Evolutionary conservation across 1,139 yeast genomes (phyloP), one percentile per base, ranked within the genome.

Genomic region (Zygoascus hellenicus): DNA sequence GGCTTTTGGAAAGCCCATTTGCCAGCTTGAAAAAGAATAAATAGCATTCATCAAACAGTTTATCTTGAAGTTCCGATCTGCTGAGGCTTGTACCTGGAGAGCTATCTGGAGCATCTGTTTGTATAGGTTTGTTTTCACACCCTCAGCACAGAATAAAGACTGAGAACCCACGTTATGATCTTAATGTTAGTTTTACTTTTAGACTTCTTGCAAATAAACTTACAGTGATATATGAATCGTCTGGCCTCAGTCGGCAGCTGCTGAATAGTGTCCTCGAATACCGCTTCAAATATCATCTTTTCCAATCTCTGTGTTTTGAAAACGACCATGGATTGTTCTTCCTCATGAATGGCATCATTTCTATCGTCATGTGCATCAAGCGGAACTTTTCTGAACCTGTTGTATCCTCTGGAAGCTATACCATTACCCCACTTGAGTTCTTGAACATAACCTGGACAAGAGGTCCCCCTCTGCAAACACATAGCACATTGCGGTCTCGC

Each of bases 1-100:
- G 9, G 4, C 34, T 6, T 13, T n/a, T 13, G 38, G 38, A 29
- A 36, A 36, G 9, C 22, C 29, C 29, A 36, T 17, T 29, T 36
- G 39, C n/a, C 11, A 36, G 13, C 29, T 19, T 17, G 39, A 10
- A 22, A 36, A 36, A 19, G 39, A 36, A 10, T 19, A 14, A 19
- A 36, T 36, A 36, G 39, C 39, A n/a, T 36, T 36, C 39, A 36
- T n/a, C n/a, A 36, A 15, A n/a, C 39, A 36, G n/a, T 36, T 36
- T 6, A 9, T 9, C 2, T 22, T 19, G 28, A 36, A 19, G 14
- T 36, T 29, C 38, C 19, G 4, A n/a, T 36, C 17, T 17, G n/a
- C 30, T 5, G 6, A 4, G 5, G 30, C 11, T n/a, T 29, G n/a
- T 10, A 22, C 22, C 16, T 36, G 28, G 10, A 36, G 30, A 10